Evolutionary conservation across 495 filamentous ascomycete species (phyloP).

Genomic region (Xylaria bambusicola): DNA sequence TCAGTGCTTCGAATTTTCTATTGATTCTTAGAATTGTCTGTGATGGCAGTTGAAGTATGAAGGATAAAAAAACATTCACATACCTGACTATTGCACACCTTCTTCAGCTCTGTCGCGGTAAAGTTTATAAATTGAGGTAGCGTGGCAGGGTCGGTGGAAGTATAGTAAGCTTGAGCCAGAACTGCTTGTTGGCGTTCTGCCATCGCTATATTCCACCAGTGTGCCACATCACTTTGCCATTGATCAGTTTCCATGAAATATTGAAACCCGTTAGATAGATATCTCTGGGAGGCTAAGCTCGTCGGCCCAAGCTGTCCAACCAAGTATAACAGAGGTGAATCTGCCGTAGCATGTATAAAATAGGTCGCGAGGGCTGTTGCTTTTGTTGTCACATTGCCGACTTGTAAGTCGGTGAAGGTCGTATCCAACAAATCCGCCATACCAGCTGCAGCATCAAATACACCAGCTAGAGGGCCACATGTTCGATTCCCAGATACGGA

Average conservation of each 20-base stretch:
- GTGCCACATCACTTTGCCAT: conserved; percentile 4
- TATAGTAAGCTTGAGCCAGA: neutral
- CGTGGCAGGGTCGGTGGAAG: neutral
- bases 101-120: neutral
- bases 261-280: neutral
- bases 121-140: neutral
- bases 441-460: neutral
- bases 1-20: conserved; percentile 22
- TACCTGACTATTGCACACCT: conserved; percentile 18
- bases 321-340: neutral
- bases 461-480: neutral
- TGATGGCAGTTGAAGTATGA: neutral
- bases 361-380: too few relatives aligned
- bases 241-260: neutral
- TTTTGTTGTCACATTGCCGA: too few relatives aligned
- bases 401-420: too few relatives aligned
- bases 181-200: neutral
- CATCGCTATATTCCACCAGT: neutral
- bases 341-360: too few relatives aligned
- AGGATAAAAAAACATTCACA: neutral
- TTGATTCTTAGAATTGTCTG: neutral
- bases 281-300: neutral
- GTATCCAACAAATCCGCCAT: too few relatives aligned
- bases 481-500: neutral
- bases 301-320: neutral